Evolutionary conservation across 768 basidiomycete species (phyloP).

Genomic region (Boletus speciosus): DNA sequence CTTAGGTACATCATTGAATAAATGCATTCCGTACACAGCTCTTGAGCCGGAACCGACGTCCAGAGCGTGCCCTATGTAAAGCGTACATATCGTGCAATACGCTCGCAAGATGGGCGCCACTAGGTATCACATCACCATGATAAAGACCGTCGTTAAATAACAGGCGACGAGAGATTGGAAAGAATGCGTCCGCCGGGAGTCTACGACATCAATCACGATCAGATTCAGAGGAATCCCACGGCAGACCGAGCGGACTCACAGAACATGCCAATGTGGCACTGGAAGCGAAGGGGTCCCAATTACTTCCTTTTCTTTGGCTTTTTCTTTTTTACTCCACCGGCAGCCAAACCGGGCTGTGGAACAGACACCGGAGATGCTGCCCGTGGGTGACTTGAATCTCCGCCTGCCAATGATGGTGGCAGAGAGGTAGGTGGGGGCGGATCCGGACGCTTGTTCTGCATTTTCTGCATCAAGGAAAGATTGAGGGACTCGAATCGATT

Average conservation of each 20-base stretch:
- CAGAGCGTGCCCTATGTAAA: not conserved
- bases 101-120: not conserved
- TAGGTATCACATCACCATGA: not conserved
- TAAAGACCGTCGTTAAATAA: slow-evolving; percentile 6
- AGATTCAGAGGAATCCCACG: not conserved
- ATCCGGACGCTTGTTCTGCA: slow-evolving; percentile 61
- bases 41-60: not conserved
- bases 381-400: slow-evolving; percentile 27
- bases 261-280: slow-evolving; percentile 1
- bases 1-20: not conserved
- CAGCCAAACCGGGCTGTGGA: slow-evolving; percentile 34
- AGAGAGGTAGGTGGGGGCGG: slow-evolving; percentile 24
- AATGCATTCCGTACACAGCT: not conserved
- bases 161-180: not conserved
- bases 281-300: slow-evolving; percentile 3
- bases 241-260: slow-evolving; percentile 11
- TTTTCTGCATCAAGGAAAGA: slow-evolving; percentile 78
- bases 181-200: not conserved
- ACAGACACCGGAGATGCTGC: slow-evolving; percentile 33
- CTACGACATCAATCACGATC: slow-evolving; percentile 5
- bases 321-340: slow-evolving; percentile 77
- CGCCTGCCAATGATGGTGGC: slow-evolving; percentile 19
- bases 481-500: slow-evolving; percentile 96
- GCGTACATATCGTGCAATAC: not conserved
- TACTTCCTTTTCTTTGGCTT: slow-evolving; percentile 79